These are phyloP conservation scores for Pleoardoris graminearum DNA, from an alignment of 2,329 filamentous ascomycete genomes.

Conservation along the genomic window DNA sequence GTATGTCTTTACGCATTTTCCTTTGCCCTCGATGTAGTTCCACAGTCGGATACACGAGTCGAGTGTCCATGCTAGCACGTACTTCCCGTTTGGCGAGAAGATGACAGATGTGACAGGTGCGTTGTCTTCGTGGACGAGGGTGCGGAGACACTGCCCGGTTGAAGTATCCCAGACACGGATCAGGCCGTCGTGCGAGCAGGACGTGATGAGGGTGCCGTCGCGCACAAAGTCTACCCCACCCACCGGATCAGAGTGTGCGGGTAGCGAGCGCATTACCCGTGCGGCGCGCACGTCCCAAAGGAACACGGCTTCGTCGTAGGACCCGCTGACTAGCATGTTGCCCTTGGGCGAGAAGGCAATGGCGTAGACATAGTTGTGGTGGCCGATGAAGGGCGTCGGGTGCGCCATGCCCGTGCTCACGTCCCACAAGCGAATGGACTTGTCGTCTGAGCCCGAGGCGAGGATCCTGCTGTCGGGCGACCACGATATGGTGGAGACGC, in stretches of 20 bases:
- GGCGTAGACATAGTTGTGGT: conserved; percentile 95
- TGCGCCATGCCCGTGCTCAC: conserved; percentile 62
- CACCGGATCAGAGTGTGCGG: conserved; percentile 93
- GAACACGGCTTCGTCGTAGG: conserved; percentile 96
- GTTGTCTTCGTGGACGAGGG: conserved; percentile 95
- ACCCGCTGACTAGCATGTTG: conserved; percentile 93
- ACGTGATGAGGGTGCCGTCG: conserved; percentile 90
- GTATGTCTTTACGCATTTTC: conserved; percentile 93
- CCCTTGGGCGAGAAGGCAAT: conserved; percentile 97
- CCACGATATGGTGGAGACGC: conserved; percentile 93
- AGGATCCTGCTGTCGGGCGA: conserved; percentile 84
- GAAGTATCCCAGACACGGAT: conserved; percentile 89
- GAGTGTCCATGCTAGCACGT: conserved; percentile 86
- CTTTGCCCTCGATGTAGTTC: conserved; percentile 91
- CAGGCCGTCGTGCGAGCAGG: conserved; percentile 82
- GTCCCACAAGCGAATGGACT: conserved; percentile 93
- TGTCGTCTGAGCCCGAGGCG: conserved; percentile 93
- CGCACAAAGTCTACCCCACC: conserved; percentile 89
- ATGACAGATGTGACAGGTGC: conserved; percentile 85
- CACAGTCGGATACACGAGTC: conserved; percentile 89
- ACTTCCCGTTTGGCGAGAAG: conserved; percentile 93
- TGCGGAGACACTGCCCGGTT: conserved; percentile 92
- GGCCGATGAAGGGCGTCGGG: conserved; percentile 70
- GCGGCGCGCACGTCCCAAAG: conserved; percentile 94
- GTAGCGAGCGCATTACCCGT: conserved; percentile 83